Base-by-base conservation (phyloP, 1,139 yeast species). In the Geotrichum histeridarum region DNA sequence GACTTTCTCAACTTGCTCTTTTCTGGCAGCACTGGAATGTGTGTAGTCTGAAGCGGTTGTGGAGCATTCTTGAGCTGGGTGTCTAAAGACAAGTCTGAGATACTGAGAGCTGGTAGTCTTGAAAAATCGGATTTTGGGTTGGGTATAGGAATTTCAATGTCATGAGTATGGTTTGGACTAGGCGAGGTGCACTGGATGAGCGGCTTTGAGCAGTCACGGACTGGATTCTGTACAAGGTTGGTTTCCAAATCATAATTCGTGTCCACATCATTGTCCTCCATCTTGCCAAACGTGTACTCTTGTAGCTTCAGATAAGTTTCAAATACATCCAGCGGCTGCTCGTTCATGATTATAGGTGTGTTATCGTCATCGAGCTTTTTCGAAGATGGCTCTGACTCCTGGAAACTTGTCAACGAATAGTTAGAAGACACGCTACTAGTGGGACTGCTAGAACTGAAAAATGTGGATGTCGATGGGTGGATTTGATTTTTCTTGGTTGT, bases 11-110 rank as follows among this genome's bases (percentile, higher is more conserved):
- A 42, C 35, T 42, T 46, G 45, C 50, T 48, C 36, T 53, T 38
- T 31, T 42, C 53, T 36, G 55, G 51, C 36, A 49, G 45, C 37
- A 42, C 42, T 36, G 53, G 51, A 33, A 42, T 51, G 32, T 27
- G 18, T 5, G 49, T 17, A 4, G 33, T 27, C 2, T 15, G 27
- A 39, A 27, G 42, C 22, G 30, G n/a, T 12, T 33, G n/a, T 7
- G 39, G 39, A 11, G n/a, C 39, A 3, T 12, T 1, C 17, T 37
- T 8, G 8, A 12, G 17, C 8, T 8, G 15, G 15, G 17, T 8
- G 17, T 37, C 39, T 17, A 37, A 14, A 4, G 14, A 8, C 14
- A 37, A 14, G 39, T 37, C 39, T n/a, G 17, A n/a, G 17, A 37
- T n/a, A n/a, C 15, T 37, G 4, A 33, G 37, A 3, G 37, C 37